Percentiles rank a stretch among this genome's conserved stretches.
Conservation (phyloP, 495 filamentous ascomycete genomes). For the Aspergillus incahuasiensis region DNA sequence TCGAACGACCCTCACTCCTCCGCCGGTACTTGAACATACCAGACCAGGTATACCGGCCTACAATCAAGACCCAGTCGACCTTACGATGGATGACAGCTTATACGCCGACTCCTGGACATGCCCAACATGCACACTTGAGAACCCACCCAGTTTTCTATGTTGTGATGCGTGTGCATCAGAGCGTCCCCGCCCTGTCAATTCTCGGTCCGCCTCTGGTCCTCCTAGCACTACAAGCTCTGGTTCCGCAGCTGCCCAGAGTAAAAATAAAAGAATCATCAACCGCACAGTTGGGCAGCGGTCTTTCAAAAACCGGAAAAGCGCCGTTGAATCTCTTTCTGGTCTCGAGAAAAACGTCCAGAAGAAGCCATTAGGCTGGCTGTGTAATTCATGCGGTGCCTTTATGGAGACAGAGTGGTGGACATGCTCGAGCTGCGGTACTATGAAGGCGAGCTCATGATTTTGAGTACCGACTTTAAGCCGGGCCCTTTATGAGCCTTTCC, state of each 20-base stretch:
- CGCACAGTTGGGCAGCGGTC: conserved; percentile 14
- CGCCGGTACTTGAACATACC: conserved; percentile 17
- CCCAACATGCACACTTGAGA: conserved; percentile 75
- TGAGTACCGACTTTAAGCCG: not conserved
- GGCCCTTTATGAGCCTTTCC: not conserved
- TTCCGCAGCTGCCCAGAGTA: conserved; percentile 12
- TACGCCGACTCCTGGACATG: conserved; percentile 64
- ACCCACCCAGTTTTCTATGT: conserved; percentile 60
- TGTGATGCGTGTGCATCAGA: conserved; percentile 78
- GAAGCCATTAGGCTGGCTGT: conserved; percentile 62
- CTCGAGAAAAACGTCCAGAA: conserved; percentile 38
- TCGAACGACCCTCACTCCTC: conserved; percentile 24
- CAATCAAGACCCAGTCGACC: conserved; percentile 8
- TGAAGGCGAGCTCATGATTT: conserved; percentile 45
- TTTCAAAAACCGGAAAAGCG: conserved; percentile 36
- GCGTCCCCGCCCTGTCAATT: conserved; percentile 42
- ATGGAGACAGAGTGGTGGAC: conserved; percentile 77
- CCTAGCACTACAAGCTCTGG: conserved; percentile 4
- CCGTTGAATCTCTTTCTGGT: conserved; percentile 32
- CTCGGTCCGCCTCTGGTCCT: conserved; percentile 15
- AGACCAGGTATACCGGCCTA: conserved; percentile 15
- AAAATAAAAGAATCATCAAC: conserved; percentile 23
- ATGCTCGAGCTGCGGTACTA: conserved; percentile 61
- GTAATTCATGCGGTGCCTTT: conserved; percentile 56
- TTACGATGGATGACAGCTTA: conserved; percentile 24